These are phyloP conservation scores for Eutrema yunnanense DNA, from an alignment of 345 rosid genomes.

Conservation along the genomic window DNA sequence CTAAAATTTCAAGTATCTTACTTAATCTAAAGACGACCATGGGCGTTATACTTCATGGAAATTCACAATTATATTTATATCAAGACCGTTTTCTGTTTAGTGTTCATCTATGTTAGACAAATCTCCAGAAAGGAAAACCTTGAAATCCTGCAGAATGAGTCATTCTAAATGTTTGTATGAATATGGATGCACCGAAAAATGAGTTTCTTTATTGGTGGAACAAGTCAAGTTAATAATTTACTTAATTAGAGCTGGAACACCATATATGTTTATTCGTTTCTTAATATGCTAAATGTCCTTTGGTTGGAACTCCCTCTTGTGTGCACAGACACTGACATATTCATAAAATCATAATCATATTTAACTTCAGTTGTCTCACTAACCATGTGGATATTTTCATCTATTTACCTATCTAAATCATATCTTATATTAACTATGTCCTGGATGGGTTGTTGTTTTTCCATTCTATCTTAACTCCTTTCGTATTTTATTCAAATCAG, in stretches of 20 bases:
- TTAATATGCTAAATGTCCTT: neutral
- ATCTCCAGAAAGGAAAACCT: neutral
- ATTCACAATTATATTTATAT: neutral
- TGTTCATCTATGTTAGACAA: neutral
- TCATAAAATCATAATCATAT: neutral
- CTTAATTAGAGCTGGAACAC: neutral
- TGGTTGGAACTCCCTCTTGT: neutral
- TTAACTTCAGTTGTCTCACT: neutral
- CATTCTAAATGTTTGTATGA: neutral
- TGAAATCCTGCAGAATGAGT: neutral
- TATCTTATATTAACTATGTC: neutral
- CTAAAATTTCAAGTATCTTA: neutral
- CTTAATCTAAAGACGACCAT: neutral
- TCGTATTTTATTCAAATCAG: slow-evolving; percentile 32
- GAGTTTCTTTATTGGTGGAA: neutral
- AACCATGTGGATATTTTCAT: neutral
- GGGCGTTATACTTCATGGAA: neutral
- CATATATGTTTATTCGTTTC: neutral
- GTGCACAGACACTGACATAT: neutral
- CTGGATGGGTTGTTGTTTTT: neutral
- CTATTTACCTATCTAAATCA: neutral
- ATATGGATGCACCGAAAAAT: neutral
- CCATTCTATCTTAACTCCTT: neutral
- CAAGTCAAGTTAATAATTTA: neutral
- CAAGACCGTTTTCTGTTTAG: neutral